Base-by-base conservation (phyloP, 2,329 filamentous ascomycete species). In the Phialemoniopsis sp. region DNA sequence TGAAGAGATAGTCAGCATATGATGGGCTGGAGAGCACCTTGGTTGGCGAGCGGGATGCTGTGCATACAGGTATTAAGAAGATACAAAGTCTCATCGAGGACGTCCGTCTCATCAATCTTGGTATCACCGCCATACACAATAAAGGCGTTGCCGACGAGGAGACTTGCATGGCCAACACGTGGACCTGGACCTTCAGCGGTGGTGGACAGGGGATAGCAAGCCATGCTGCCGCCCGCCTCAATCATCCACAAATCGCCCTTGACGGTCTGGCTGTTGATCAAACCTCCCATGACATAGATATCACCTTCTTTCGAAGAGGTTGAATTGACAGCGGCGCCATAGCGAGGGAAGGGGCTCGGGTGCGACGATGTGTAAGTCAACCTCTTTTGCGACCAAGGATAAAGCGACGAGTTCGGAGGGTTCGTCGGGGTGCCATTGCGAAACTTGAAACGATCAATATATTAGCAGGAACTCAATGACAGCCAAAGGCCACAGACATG, bases 121-220 rank as follows among this genome's bases (percentile, higher is more conserved):
- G 93, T 98, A 62, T 98, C 94, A 57, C 93, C 93, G 36, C 93
- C 94, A 57, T 97, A 98, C 12, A 98, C 93, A 51, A 98, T 98
- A 60, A 97, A 98, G 1, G 93, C 93, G 63, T 98, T 98, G 42
- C 94, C 94, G 39, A 98, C 93, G 13, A 98, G 74, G 54, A 98
- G 71, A 70, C 90, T 94, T 15, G 91, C 78, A 66, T 98, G 93
- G 4, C 93, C 93, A 38, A 98, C 93, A 67, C 93, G 80, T 2
- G 94, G 93, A 4, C 93, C 90, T 2, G 93, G 94, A 0, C 93
- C 93, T 63, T 98, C 93, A 15, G 89, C 87, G 1, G 89, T 93
- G 1, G 93, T 96, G 10, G 86, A 80, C 40, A 98, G 80, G 17
- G 90, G 91, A 59, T 94, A 95, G 63, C 93, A 97, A 16, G 88